Conservation (phyloP, 1,284 basidiomycete species). For the Tilletia caries region DNA sequence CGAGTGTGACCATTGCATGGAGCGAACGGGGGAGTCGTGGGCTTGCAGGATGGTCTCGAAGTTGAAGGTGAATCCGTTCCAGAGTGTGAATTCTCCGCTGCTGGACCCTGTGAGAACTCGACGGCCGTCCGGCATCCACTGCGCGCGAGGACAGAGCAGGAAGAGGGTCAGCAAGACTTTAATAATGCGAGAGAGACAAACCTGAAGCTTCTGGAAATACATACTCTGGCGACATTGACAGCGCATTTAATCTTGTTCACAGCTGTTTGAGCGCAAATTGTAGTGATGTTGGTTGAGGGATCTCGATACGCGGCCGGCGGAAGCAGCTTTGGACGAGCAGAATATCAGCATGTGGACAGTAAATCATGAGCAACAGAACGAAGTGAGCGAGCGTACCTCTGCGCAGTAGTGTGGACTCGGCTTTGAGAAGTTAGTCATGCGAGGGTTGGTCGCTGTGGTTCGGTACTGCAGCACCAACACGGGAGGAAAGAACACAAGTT, state of each 20-base stretch:
- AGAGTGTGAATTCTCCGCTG: conserved; percentile 94
- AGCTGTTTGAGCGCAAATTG: conserved; percentile 93
- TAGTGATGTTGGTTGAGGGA: conserved; percentile 83
- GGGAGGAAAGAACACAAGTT: not conserved
- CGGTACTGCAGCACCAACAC: conserved; percentile 1
- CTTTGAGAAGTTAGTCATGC: conserved; percentile 23
- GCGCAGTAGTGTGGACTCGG: conserved; percentile 37
- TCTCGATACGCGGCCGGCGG: conserved; percentile 87
- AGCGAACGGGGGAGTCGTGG: conserved; percentile 88
- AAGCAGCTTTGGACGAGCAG: conserved; percentile 66
- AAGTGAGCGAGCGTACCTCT: conserved; percentile 15
- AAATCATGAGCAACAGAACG: not conserved
- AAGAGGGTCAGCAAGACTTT: not conserved
- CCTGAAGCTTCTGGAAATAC: conserved; percentile 49
- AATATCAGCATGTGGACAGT: not conserved
- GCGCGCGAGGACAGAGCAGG: not conserved
- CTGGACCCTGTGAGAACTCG: conserved; percentile 90
- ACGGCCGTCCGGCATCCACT: conserved; percentile 96
- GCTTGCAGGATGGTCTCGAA: conserved; percentile 98
- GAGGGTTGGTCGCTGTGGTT: conserved; percentile 21
- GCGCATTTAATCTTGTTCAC: conserved; percentile 98
- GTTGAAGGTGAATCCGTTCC: conserved; percentile 99
- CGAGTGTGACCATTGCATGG: conserved; percentile 83
- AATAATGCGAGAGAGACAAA: no score
- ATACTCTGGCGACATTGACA: conserved; percentile 84